Base-by-base conservation (phyloP, 2,329 filamentous ascomycete genomes). In the Colletotrichum viniferum region DNA sequence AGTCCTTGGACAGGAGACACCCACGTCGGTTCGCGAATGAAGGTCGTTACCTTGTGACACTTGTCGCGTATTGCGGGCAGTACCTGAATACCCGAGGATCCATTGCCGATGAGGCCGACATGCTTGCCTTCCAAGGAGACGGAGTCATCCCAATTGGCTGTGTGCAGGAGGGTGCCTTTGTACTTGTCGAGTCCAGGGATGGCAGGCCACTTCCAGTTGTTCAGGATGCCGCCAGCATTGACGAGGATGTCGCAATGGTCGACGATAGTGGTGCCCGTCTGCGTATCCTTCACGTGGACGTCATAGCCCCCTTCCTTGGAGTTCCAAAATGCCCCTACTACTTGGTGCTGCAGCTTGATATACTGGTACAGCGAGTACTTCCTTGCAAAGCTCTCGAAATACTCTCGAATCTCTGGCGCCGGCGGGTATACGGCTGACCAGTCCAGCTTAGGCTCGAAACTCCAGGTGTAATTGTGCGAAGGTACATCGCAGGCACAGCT, bases 131-230 rank as follows among this genome's bases (percentile, higher is more conserved):
- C 79, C 0, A 87, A 79, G 12, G 83, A 80, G 13, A 86, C 77
- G 1, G 83, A 82, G 68, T 85, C 82, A 3, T 88, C 87, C 89
- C 90, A 92, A 21, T 82, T 83, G 4, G 90, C 89, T 4, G 87
- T 90, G 79, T 92, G 90, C 30, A 91, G 82, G 13, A 90, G 78
- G 1, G 85, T 80, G 10, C 90, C 90, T 58, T 85, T 79, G 78
- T 89, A 91, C 12, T 79, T 78, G 3, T 87, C 78, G 4, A 90
- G 80, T 0, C 86, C 86, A 1, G 86, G 81, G 8, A 90, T 85
- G 21, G 87, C 84, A 3, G 89, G 90, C 87, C 88, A 90, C 76
- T 86, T 89, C 85, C 88, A 90, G 30, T 90, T 86, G 76, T 88
- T 89, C 67, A 90, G 81, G 32, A 87, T 85, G 5, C 88, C 88